Evolutionary conservation across 2,329 filamentous ascomycete genomes (phyloP).

Genomic region (Lithohypha guttulata): DNA sequence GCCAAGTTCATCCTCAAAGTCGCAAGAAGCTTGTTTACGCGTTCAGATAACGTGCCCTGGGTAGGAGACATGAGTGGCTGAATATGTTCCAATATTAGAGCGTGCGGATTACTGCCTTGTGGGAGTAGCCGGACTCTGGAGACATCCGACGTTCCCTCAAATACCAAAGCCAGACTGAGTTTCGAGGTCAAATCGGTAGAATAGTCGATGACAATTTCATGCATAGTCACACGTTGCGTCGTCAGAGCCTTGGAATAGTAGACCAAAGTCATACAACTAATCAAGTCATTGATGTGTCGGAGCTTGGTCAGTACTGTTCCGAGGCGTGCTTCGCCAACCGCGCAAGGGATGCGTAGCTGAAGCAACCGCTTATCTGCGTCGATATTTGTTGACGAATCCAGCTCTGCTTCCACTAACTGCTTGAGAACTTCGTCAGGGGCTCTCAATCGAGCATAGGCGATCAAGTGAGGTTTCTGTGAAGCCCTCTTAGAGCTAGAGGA

Average conservation of each 20-base stretch:
- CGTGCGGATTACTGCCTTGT: slow-evolving; percentile 14
- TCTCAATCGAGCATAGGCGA: slow-evolving; percentile 11
- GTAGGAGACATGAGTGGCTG: slow-evolving; percentile 10
- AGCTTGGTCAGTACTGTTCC: slow-evolving; percentile 13
- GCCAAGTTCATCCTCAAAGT: slow-evolving; percentile 32
- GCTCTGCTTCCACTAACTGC: slow-evolving; percentile 12
- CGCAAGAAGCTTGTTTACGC: slow-evolving; percentile 15
- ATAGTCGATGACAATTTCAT: slow-evolving; percentile 16
- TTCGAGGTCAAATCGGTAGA: slow-evolving; percentile 6
- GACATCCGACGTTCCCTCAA: slow-evolving; percentile 3
- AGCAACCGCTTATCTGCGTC: slow-evolving; percentile 11
- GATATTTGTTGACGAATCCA: slow-evolving; percentile 14
- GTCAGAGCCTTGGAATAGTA: slow-evolving; percentile 13
- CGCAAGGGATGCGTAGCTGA: slow-evolving; percentile 12
- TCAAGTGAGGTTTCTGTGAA: slow-evolving; percentile 5
- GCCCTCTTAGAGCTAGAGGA: slow-evolving; percentile 6
- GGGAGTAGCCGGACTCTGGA: slow-evolving; percentile 16
- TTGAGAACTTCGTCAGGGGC: slow-evolving; percentile 13
- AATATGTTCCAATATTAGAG: slow-evolving; percentile 11
- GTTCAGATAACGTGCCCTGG: slow-evolving; percentile 11
- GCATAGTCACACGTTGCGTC: slow-evolving; percentile 13
- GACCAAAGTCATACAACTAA: slow-evolving; percentile 16
- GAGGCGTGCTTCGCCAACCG: slow-evolving; percentile 13
- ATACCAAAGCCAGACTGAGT: slow-evolving; percentile 1
- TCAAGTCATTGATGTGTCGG: slow-evolving; percentile 15